A percentile compares a stretch with the other conserved stretches of the same genome.
Conservation (phyloP, 1,284 basidiomycete species). For the Trichosporon ovoides region DNA sequence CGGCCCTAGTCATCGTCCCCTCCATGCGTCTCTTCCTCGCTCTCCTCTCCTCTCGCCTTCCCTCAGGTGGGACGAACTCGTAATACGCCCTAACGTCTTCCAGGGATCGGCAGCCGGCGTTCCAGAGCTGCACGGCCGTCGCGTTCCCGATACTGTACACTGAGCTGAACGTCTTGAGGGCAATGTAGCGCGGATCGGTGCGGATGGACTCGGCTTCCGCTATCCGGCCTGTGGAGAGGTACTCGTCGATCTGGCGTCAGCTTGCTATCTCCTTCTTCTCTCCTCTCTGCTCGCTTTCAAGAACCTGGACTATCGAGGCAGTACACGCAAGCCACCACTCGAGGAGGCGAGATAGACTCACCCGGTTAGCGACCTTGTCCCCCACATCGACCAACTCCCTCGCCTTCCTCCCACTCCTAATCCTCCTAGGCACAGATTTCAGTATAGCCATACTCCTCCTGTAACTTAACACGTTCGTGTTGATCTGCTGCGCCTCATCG, state of each 20-base stretch:
- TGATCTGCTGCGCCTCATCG: conserved; percentile 44
- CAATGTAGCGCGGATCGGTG: conserved; percentile 30
- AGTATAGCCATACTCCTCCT: conserved; percentile 42
- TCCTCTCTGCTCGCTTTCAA: too few relatives aligned
- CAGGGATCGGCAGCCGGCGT: conserved; percentile 39
- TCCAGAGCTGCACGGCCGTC: conserved; percentile 42
- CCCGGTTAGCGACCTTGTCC: conserved; percentile 43
- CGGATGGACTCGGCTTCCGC: conserved; percentile 38
- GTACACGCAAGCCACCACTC: too few relatives aligned
- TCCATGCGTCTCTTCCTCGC: conserved; percentile 28
- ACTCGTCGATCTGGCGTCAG: conserved; percentile 45
- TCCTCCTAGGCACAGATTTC: conserved; percentile 33
- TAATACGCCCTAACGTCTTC: conserved; percentile 40
- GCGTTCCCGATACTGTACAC: conserved; percentile 44
- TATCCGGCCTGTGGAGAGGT: conserved; percentile 35
- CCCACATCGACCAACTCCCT: conserved; percentile 40
- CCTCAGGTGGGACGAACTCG: conserved; percentile 15
- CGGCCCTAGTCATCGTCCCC: conserved; percentile 44
- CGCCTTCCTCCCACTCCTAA: conserved; percentile 43
- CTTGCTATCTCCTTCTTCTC: too few relatives aligned
- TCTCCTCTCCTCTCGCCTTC: conserved; percentile 29
- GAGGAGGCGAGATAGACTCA: too few relatives aligned
- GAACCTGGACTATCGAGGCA: too few relatives aligned
- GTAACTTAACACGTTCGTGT: conserved; percentile 47
- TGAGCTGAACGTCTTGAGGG: conserved; percentile 36